Evolutionary conservation across 129 eudicot genomes (phyloP).

Genomic region (Kitagawia praeruptora): DNA sequence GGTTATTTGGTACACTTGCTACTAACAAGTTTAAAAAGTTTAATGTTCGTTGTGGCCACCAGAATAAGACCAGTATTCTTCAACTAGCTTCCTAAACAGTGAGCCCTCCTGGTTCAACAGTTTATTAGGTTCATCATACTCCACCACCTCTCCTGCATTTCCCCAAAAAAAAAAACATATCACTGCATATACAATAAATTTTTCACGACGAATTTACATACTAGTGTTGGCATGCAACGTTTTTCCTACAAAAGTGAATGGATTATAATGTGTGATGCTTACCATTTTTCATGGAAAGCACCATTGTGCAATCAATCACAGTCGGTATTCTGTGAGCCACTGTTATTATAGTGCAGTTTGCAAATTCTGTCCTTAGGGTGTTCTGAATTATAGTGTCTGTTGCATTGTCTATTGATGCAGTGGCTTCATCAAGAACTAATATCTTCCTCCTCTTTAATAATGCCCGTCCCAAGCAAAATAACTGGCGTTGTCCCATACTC

Average conservation of each 20-base stretch:
- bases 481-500: conserved; percentile 71
- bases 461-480: conserved; percentile 66
- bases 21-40: neutral
- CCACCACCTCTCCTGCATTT: conserved; percentile 51
- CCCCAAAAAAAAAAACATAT: neutral
- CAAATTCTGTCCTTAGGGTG: conserved; percentile 45
- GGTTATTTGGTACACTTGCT: neutral
- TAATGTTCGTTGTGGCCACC: neutral
- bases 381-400: conserved; percentile 49
- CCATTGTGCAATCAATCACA: conserved; percentile 62
- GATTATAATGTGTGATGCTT: neutral
- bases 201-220: neutral
- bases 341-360: conserved; percentile 54
- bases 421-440: conserved; percentile 71
- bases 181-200: neutral
- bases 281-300: conserved; percentile 60
- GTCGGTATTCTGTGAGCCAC: conserved; percentile 79
- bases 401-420: conserved; percentile 74
- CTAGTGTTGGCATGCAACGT: neutral
- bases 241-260: neutral
- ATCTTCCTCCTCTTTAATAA: conserved; percentile 52
- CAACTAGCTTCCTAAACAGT: conserved; percentile 48
- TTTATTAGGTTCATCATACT: conserved; percentile 48
- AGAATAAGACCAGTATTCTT: conserved; percentile 49
- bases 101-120: conserved; percentile 37